These are phyloP conservation scores for Cryptococcus sp. DNA, from an alignment of 1,284 basidiomycete species.

Conservation along the genomic window DNA sequence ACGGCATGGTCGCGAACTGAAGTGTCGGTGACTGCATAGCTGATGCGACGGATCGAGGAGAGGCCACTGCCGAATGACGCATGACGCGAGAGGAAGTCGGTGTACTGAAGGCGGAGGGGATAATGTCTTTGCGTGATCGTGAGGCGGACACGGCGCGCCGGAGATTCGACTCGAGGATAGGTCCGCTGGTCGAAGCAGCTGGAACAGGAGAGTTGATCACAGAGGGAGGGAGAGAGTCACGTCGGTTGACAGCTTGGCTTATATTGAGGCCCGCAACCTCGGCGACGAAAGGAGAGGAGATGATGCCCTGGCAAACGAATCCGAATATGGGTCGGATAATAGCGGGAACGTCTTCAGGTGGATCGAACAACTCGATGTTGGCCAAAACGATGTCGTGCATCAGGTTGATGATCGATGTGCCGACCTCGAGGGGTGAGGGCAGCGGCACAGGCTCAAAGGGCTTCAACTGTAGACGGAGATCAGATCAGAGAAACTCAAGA, in stretches of 20 bases:
- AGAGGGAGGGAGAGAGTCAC: constrained; percentile 7
- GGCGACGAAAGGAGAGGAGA: constrained; percentile 7
- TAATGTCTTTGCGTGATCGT: constrained; percentile 7
- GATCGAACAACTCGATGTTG: constrained; percentile 45
- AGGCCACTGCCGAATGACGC: constrained; percentile 11
- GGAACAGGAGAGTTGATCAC: constrained; percentile 10
- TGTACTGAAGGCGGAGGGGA: constrained; percentile 10
- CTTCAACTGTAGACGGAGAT: constrained; percentile 2
- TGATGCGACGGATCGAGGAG: constrained; percentile 6
- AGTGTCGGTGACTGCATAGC: constrained; percentile 10
- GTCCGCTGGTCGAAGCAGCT: neutral
- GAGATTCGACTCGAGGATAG: constrained; percentile 9
- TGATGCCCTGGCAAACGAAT: constrained; percentile 39
- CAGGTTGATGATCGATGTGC: constrained; percentile 39
- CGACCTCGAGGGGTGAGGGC: constrained; percentile 29
- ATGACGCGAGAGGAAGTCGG: constrained; percentile 11
- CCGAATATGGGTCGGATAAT: constrained; percentile 43
- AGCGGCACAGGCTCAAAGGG: constrained; percentile 35
- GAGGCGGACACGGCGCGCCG: constrained; percentile 7
- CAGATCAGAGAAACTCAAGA: neutral
- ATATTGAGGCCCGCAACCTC: constrained; percentile 12
- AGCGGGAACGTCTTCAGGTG: constrained; percentile 32
- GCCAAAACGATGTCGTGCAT: constrained; percentile 35
- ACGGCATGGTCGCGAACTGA: constrained; percentile 11
- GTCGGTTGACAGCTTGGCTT: constrained; percentile 3